Evolutionary conservation across 352 stramenopile genomes (phyloP).

Genomic region (Globisporangium apiculatum): DNA sequence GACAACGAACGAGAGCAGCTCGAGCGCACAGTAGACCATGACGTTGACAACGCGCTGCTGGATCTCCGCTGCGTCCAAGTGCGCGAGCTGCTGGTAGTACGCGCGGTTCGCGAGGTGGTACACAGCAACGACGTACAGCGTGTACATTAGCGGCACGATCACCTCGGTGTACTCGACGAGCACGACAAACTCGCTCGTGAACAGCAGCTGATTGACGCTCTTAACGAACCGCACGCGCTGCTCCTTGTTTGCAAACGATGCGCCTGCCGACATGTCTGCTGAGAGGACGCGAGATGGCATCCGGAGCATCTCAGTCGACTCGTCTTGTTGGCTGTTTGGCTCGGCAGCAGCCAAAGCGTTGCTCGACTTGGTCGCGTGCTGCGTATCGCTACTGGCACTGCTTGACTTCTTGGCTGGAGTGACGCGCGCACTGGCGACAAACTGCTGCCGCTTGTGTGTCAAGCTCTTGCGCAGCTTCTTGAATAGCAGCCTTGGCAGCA

Average conservation of each 20-base stretch:
- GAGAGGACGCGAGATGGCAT: neutral
- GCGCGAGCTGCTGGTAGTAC: conserved; percentile 3
- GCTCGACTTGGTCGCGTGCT: neutral
- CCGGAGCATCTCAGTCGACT: no score
- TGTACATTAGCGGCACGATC: conserved; percentile 13
- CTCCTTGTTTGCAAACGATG: neutral
- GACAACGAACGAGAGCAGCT: conserved; percentile 32
- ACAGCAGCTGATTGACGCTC: conserved; percentile 4
- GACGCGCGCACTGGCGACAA: neutral
- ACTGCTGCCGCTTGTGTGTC: no score
- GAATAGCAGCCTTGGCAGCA: neutral
- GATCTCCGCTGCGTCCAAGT: neutral
- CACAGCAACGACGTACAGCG: conserved; percentile 1
- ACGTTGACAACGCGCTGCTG: conserved; percentile 11
- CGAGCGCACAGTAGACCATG: conserved; percentile 23
- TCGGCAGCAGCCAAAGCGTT: no score
- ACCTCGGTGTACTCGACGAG: conserved; percentile 17
- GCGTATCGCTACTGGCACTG: neutral
- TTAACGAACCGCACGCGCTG: neutral
- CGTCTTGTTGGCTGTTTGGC: no score
- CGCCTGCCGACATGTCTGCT: neutral
- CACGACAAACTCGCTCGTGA: conserved; percentile 11
- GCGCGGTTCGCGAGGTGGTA: conserved; percentile 5
- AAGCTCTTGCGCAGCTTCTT: no score
- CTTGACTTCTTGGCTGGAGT: neutral